Conservation (phyloP, 2,329 filamentous ascomycete genomes). For the Trichoderma sp. region DNA sequence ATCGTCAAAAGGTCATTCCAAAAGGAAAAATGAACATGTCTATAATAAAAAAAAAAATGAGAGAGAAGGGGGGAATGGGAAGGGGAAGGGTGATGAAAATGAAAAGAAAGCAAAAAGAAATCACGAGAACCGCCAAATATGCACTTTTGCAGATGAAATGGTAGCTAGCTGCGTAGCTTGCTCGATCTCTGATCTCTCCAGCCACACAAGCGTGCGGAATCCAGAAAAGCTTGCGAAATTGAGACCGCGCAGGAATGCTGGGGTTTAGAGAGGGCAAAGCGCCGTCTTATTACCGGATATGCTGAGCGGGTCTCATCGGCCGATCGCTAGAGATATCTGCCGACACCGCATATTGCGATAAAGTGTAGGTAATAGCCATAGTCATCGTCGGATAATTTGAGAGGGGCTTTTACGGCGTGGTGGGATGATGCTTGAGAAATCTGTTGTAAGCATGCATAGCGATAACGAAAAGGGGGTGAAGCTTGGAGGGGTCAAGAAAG, state of each 20-base stretch:
- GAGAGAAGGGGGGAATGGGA: not conserved
- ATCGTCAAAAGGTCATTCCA: not conserved
- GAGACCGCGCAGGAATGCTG: slow-evolving; percentile 22
- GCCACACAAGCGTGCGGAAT: not conserved
- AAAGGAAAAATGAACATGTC: not conserved
- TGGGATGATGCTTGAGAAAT: slow-evolving; percentile 2
- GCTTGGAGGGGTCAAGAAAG: not conserved
- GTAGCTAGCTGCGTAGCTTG: too few relatives aligned
- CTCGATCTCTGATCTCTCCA: not conserved
- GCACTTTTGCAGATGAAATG: not conserved
- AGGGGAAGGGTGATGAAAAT: too few relatives aligned
- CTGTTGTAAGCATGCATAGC: not conserved
- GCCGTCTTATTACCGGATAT: slow-evolving; percentile 21
- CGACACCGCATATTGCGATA: slow-evolving; percentile 16
- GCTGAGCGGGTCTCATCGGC: slow-evolving; percentile 19
- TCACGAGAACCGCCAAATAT: not conserved
- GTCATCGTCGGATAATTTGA: not conserved
- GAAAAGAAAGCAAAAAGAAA: not conserved
- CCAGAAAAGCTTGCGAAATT: not conserved
- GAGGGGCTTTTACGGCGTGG: not conserved
- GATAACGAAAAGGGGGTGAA: slow-evolving; percentile 1
- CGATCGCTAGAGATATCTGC: slow-evolving; percentile 19
- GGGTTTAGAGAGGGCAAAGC: slow-evolving; percentile 2
- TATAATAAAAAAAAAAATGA: not conserved
- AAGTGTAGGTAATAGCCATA: not conserved